phyloP scores from a whole-genome alignment of 2,329 filamentous ascomycete genomes.

The Aureobasidium sp. region DNA sequence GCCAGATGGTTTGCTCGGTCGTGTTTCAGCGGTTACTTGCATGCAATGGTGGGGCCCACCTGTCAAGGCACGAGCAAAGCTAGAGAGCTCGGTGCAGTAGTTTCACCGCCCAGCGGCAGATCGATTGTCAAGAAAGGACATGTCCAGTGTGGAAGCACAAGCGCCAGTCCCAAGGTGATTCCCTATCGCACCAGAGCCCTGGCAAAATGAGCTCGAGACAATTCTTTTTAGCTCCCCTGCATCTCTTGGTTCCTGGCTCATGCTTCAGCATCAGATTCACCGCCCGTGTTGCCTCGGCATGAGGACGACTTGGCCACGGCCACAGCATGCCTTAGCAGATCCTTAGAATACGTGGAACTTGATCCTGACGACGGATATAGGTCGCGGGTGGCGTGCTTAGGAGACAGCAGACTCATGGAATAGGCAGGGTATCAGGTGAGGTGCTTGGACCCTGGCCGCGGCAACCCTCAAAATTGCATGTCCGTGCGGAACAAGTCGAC shows the following conservation, averaged over 20 bases:
- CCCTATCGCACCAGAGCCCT: neutral
- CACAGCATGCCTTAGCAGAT: too few species aligned
- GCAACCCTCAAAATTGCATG: neutral
- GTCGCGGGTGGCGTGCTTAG: slow-evolving; percentile 1
- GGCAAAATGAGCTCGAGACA: neutral
- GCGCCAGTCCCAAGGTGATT: neutral
- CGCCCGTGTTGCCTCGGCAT: neutral
- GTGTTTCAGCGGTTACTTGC: neutral
- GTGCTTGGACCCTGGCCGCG: slow-evolving; percentile 3
- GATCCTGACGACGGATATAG: neutral
- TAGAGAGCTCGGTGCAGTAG: slow-evolving; percentile 13
- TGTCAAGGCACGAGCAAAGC: neutral
- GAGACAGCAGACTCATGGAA: neutral
- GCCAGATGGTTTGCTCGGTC: neutral
- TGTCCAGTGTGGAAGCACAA: neutral
- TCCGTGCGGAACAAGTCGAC: neutral
- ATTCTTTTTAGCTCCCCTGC: neutral
- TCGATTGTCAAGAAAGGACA: neutral
- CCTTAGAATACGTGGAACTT: neutral
- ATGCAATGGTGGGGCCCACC: neutral
- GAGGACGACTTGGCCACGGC: neutral
- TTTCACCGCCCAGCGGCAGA: slow-evolving; percentile 8
- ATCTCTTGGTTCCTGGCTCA: neutral
- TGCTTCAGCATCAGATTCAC: neutral
- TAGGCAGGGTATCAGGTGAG: slow-evolving; percentile 8